These are phyloP conservation scores for Globisporangium iwayamae DNA, from an alignment of 352 stramenopile genomes.

Conservation along the genomic window DNA sequence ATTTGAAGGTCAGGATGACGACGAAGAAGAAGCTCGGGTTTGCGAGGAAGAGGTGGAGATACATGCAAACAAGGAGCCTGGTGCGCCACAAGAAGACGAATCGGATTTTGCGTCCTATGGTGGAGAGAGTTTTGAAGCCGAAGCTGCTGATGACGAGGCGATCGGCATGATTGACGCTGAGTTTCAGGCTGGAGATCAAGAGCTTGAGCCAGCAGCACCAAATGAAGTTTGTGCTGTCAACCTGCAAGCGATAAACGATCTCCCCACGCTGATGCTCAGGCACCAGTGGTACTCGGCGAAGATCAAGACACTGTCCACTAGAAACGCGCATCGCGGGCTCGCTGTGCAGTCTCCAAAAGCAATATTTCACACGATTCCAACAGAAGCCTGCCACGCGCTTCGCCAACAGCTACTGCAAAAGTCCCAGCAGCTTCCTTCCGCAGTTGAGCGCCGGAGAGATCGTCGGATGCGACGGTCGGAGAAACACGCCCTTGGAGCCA, in stretches of 20 bases:
- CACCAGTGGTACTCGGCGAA: constrained; percentile 6
- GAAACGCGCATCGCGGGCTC: neutral
- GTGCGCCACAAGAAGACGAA: neutral
- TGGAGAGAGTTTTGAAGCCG: constrained; percentile 9
- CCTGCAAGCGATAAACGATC: neutral
- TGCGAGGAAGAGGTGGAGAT: neutral
- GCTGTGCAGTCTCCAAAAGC: neutral
- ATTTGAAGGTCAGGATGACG: constrained; percentile 13
- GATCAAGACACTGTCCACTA: constrained; percentile 1
- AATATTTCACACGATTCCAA: neutral
- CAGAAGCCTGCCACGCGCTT: neutral
- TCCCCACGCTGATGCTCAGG: neutral
- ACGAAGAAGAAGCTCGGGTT: neutral
- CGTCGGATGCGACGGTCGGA: neutral
- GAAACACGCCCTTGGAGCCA: neutral
- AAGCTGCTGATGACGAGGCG: neutral
- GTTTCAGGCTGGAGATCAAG: neutral
- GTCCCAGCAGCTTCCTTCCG: neutral
- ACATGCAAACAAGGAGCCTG: neutral
- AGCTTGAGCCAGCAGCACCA: neutral
- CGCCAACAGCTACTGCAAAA: neutral
- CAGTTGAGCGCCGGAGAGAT: too few relatives aligned
- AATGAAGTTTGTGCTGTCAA: neutral
- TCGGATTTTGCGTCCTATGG: neutral
- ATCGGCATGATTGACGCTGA: too few relatives aligned